phyloP scores from a whole-genome alignment of 2,329 filamentous ascomycete genomes.

The Colletotrichum sp. region DNA sequence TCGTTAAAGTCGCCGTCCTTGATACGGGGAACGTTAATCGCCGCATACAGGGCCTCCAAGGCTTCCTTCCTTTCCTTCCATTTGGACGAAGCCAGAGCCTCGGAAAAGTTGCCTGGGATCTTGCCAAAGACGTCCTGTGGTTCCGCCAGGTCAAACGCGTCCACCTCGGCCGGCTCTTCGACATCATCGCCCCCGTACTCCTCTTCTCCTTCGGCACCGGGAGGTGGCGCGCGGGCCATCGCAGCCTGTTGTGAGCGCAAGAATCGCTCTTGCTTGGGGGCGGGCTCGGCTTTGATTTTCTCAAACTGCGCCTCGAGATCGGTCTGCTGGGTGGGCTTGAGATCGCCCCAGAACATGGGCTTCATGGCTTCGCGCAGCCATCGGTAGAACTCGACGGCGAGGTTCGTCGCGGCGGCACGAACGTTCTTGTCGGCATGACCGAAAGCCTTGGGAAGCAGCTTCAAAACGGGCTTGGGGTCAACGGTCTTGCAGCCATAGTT shows the following conservation, averaged over 20 bases:
- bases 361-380: slow-evolving; percentile 99
- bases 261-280: slow-evolving; percentile 89
- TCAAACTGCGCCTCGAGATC: slow-evolving; percentile 96
- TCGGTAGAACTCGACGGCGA: slow-evolving; percentile 93
- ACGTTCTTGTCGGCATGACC: slow-evolving; percentile 98
- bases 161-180: slow-evolving; percentile 75
- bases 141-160: slow-evolving; percentile 82
- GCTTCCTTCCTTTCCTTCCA: slow-evolving; percentile 99
- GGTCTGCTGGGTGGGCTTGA: slow-evolving; percentile 94
- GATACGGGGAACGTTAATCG: slow-evolving; percentile 85
- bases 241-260: slow-evolving; percentile 89
- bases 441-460: slow-evolving; percentile 87
- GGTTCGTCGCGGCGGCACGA: slow-evolving; percentile 87
- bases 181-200: slow-evolving; percentile 63
- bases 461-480: slow-evolving; percentile 91
- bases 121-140: slow-evolving; percentile 86
- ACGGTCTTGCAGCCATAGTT: slow-evolving; percentile 94
- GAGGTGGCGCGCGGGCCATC: slow-evolving; percentile 70
- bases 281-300: slow-evolving; percentile 83
- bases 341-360: slow-evolving; percentile 92
- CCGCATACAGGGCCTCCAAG: slow-evolving; percentile 78
- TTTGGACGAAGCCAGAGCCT: slow-evolving; percentile 86
- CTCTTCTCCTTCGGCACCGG: slow-evolving; percentile 61
- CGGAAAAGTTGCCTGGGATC: slow-evolving; percentile 80
- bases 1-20: slow-evolving; percentile 91